Conservation (phyloP, 257 asterid genomes). For the Leptodermis oblonga region DNA sequence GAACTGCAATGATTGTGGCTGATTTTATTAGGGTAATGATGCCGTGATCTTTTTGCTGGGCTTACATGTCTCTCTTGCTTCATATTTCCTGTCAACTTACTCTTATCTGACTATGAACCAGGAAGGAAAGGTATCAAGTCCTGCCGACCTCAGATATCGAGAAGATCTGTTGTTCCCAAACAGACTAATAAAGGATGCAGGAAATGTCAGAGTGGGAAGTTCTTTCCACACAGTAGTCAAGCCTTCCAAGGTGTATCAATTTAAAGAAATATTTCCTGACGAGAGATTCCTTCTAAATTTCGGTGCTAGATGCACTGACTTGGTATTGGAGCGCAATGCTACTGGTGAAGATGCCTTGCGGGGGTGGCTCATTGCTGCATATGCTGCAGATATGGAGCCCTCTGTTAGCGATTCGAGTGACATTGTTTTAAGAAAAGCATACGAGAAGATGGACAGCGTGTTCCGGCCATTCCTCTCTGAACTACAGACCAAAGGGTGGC, state of each 20-base stretch:
- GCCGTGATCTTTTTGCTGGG: not conserved
- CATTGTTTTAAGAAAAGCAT: constrained; percentile 46
- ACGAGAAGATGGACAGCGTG: constrained; percentile 52
- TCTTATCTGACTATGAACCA: constrained; percentile 21
- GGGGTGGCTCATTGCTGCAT: constrained; percentile 99
- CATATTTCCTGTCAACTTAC: constrained; percentile 7
- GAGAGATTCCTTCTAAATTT: constrained; percentile 63
- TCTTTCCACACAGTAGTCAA: constrained; percentile 54
- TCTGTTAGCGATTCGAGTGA: constrained; percentile 17
- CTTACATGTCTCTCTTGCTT: not conserved
- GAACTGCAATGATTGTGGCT: constrained; percentile 89
- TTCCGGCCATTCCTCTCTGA: constrained; percentile 58
- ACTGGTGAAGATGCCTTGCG: constrained; percentile 89
- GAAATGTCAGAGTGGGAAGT: constrained; percentile 81
- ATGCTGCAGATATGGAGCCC: constrained; percentile 56
- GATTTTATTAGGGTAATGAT: constrained; percentile 65
- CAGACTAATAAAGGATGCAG: constrained; percentile 79
- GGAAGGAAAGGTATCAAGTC: constrained; percentile 73
- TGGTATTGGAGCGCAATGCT: constrained; percentile 77
- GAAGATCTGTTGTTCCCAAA: constrained; percentile 89
- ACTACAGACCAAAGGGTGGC: constrained; percentile 94
- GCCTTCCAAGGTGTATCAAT: constrained; percentile 60
- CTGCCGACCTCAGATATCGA: constrained; percentile 82
- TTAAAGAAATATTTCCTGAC: constrained; percentile 53
- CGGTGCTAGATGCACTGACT: constrained; percentile 57